Base-by-base conservation (phyloP, 176 grass and related monocot species). In the Musa troglodytarum region DNA sequence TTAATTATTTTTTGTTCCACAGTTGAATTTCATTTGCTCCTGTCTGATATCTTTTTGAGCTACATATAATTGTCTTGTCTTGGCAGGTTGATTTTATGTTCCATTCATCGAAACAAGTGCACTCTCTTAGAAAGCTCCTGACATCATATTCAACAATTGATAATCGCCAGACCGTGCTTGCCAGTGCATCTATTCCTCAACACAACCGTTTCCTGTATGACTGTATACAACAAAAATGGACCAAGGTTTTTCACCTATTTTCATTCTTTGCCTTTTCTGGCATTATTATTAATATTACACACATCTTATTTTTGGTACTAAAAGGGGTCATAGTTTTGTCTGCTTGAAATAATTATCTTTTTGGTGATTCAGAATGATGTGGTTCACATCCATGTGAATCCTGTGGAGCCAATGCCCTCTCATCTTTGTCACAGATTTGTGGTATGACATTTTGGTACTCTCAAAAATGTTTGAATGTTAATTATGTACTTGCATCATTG, bases 71-170 rank as follows among this genome's bases (percentile, higher is more conserved):
- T 71, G 68, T 52, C 59, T 58, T 52, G 12, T n/a, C 29, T 80
- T 80, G 56, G 43, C 76, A 94, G 95, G 90, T 94, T 74, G 95
- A 98, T 87, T 94, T 93, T 86, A 85, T 98, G 81, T 98, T 98
- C 83, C 77, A 82, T 74, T 94, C 95, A 9, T 76, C 82, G 58
- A 98, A 89, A 78, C 86, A 98, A 86, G 95, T 86, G 61, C 81
- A 80, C 74, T 80, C 79, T 81, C 86, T 98, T 78, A 86, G 88
- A 67, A 98, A 94, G 54, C 92, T 98, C 79, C 77, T 94, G 50
- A 86, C 86, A 63, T 91, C 74, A 63, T 93, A 93, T 79, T 94
- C 90, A 76, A 80, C 90, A 14, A 87, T 82, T 57, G 76, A 75
- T 16, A 71, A 58, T 74, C 86, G 84, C 2, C 95, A 98, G 74